Evolutionary conservation across 1,284 basidiomycete species (phyloP).

Genomic region (Pisolithus thermaeus): DNA sequence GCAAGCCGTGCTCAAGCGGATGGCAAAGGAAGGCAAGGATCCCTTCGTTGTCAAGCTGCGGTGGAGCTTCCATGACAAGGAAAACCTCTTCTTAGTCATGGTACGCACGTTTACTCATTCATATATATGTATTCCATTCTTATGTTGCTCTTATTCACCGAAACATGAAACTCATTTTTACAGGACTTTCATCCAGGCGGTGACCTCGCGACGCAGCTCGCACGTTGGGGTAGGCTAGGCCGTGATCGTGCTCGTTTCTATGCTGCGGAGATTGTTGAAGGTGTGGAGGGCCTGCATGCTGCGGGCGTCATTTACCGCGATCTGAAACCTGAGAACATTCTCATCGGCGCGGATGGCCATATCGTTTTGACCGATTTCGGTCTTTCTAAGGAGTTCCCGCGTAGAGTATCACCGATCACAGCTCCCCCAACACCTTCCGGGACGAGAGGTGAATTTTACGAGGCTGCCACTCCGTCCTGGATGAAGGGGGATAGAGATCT

Average conservation of each 20-base stretch:
- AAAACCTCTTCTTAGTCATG: conserved; percentile 90
- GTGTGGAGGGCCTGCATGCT: conserved; percentile 85
- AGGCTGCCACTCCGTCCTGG: conserved; percentile 60
- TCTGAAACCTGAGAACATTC: conserved; percentile 91
- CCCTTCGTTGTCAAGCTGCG: conserved; percentile 93
- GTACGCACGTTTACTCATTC: conserved; percentile 32
- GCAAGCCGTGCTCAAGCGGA: conserved; percentile 86
- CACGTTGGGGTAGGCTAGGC: conserved; percentile 88
- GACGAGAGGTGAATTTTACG: conserved; percentile 46
- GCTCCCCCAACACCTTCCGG: conserved; percentile 55
- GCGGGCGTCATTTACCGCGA: conserved; percentile 88
- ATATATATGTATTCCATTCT: conserved; percentile 17
- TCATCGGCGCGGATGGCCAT: conserved; percentile 90
- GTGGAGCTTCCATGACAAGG: conserved; percentile 95
- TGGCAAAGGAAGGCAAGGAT: conserved; percentile 76
- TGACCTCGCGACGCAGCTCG: conserved; percentile 93
- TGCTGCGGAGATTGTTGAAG: conserved; percentile 93
- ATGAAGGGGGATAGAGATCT: conserved; percentile 55
- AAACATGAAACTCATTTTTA: conserved; percentile 22
- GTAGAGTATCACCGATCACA: conserved; percentile 39
- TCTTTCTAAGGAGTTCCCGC: conserved; percentile 80
- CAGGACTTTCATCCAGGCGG: conserved; percentile 95
- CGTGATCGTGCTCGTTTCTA: conserved; percentile 93
- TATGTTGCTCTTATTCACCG: conserved; percentile 16
- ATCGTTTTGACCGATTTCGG: conserved; percentile 97